Evolutionary conservation across 257 asterid genomes (phyloP).

Genomic region (Nyctanthes arbortristis): DNA sequence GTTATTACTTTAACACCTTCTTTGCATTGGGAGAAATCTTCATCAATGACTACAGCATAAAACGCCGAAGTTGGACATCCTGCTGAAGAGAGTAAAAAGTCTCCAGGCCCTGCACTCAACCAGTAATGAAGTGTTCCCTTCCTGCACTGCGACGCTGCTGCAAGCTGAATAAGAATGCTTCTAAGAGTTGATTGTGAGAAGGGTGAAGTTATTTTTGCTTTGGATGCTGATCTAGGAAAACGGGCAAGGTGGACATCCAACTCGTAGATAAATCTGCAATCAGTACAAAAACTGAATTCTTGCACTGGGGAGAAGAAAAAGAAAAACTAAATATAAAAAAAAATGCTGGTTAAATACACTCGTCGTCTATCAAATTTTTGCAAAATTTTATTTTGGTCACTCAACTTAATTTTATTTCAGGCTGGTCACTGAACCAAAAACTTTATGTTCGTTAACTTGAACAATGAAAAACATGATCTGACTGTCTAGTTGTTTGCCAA

Average conservation of each 20-base stretch:
- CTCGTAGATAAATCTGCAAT: slow-evolving; percentile 64
- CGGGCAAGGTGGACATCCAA: slow-evolving; percentile 81
- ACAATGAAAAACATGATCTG: background rate
- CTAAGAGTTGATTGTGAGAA: slow-evolving; percentile 54
- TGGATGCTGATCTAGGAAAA: slow-evolving; percentile 72
- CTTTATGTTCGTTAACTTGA: background rate
- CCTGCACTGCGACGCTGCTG: slow-evolving; percentile 64
- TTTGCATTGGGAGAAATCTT: slow-evolving; percentile 56
- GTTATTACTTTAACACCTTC: slow-evolving; percentile 79
- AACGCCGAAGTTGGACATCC: slow-evolving; percentile 73
- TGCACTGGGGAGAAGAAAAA: too few relatives aligned
- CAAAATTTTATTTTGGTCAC: background rate
- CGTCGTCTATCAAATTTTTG: background rate
- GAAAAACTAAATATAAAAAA: too few relatives aligned
- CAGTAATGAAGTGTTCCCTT: slow-evolving; percentile 78
- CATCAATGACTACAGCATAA: slow-evolving; percentile 78
- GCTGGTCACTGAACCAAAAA: background rate
- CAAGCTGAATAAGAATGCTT: slow-evolving; percentile 76
- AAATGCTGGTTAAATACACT: background rate
- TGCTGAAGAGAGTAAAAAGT: slow-evolving; percentile 73
- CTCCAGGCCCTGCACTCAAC: slow-evolving; percentile 87
- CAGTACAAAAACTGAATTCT: background rate
- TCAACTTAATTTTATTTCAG: background rate
- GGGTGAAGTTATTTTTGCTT: slow-evolving; percentile 62
- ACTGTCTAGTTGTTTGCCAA: background rate